Evolutionary conservation across 1,139 yeast species (phyloP).

Genomic region (Hemisphaericaspora xylofermentans): DNA sequence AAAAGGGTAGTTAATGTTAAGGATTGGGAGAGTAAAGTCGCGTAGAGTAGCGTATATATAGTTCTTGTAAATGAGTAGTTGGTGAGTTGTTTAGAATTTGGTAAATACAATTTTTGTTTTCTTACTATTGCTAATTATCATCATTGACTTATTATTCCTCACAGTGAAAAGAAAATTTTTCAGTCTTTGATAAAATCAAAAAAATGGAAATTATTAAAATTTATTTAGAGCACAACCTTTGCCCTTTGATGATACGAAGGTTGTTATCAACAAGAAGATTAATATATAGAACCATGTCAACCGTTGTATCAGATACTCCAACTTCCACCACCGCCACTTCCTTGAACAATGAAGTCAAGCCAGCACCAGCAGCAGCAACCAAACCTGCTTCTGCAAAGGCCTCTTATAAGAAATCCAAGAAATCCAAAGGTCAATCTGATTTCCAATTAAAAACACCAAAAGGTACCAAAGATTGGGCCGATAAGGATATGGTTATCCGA

Average conservation of each 20-base stretch:
- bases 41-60: not conserved
- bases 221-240: not conserved
- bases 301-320: constrained; percentile 8
- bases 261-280: constrained; percentile 8
- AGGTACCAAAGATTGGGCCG: constrained; percentile 99
- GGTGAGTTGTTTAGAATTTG: too few relatives aligned
- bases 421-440: constrained; percentile 32
- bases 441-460: constrained; percentile 90
- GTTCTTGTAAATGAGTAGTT: not conserved
- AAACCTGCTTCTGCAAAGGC: too few relatives aligned
- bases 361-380: not conserved
- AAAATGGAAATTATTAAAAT: not conserved
- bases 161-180: constrained; percentile 5
- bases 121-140: too few relatives aligned
- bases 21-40: not conserved
- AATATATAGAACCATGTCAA: constrained; percentile 24
- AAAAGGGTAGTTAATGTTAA: not conserved
- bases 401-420: constrained; percentile 22
- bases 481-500: constrained; percentile 92
- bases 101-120: too few relatives aligned
- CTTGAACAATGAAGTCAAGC: too few relatives aligned
- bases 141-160: too few relatives aligned
- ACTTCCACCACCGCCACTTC: too few relatives aligned
- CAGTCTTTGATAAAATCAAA: too few relatives aligned
- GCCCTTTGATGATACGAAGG: constrained; percentile 8